Evolutionary conservation across 192 early-diverging fungal genomes (phyloP).

Genomic region (Rhizophagus sp.): DNA sequence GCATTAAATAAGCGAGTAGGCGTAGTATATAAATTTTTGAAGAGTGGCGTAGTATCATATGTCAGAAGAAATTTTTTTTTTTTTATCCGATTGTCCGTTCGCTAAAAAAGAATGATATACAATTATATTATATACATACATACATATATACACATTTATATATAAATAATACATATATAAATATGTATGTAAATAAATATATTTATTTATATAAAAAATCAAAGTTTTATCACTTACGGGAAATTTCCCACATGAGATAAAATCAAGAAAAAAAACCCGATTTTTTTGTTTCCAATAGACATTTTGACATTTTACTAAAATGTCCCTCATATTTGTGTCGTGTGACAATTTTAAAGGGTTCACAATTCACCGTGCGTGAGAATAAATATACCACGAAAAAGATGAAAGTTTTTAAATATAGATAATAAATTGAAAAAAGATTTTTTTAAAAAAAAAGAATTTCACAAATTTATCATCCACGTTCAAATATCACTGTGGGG

Average conservation of each 20-base stretch:
- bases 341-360: neutral
- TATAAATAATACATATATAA: too few species aligned
- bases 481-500: neutral
- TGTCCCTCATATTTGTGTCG: neutral
- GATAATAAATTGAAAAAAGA: neutral
- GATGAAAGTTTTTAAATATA: neutral
- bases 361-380: neutral
- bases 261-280: neutral
- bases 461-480: neutral
- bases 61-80: neutral
- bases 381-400: neutral
- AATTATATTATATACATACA: neutral
- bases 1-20: neutral
- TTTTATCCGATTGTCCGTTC: neutral
- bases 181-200: too few species aligned
- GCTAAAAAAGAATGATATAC: neutral
- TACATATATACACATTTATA: too few species aligned
- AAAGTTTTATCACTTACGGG: neutral
- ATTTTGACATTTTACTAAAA: neutral
- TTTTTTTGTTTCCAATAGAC: neutral
- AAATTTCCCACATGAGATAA: slow-evolving; percentile 1
- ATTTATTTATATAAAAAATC: too few species aligned
- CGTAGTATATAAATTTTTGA: neutral
- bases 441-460: neutral
- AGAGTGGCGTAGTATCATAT: neutral